phyloP scores from a whole-genome alignment of 768 basidiomycete species.

The Naganishia randhawae region DNA sequence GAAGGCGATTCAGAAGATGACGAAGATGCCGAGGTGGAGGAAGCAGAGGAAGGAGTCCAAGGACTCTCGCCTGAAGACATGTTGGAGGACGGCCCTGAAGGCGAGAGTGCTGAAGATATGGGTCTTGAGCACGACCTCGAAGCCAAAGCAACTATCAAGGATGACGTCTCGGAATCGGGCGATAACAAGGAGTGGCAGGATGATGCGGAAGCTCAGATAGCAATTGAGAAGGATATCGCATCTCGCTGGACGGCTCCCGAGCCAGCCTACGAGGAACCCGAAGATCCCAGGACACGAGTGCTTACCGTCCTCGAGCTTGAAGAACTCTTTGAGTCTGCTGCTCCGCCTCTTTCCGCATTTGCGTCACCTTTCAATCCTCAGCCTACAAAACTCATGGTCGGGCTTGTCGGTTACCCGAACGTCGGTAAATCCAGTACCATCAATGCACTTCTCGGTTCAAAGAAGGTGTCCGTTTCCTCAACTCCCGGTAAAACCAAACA shows the following conservation, averaged over 20 bases:
- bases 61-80: conserved; percentile 10
- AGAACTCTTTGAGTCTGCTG: conserved; percentile 60
- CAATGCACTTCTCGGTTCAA: conserved; percentile 91
- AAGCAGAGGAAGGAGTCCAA: conserved; percentile 19
- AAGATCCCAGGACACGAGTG: conserved; percentile 61
- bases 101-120: conserved; percentile 12
- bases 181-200: conserved; percentile 16
- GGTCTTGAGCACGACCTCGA: conserved; percentile 11
- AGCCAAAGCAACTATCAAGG: conserved; percentile 4
- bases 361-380: conserved; percentile 40
- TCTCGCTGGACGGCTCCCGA: neutral
- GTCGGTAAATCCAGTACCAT: conserved; percentile 99
- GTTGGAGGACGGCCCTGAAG: conserved; percentile 8
- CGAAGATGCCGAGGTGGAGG: conserved; percentile 32
- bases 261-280: conserved; percentile 29
- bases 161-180: neutral
- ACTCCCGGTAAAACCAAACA: conserved; percentile 99
- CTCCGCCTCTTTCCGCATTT: conserved; percentile 45
- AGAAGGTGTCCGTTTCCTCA: conserved; percentile 97
- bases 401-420: conserved; percentile 94
- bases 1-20: conserved; percentile 43
- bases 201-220: conserved; percentile 15
- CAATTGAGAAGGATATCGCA: conserved; percentile 13
- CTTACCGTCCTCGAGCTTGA: conserved; percentile 84
- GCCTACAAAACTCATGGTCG: conserved; percentile 45